Base-by-base conservation (phyloP, 768 basidiomycete species). In the Daedaleopsis sinensis region DNA sequence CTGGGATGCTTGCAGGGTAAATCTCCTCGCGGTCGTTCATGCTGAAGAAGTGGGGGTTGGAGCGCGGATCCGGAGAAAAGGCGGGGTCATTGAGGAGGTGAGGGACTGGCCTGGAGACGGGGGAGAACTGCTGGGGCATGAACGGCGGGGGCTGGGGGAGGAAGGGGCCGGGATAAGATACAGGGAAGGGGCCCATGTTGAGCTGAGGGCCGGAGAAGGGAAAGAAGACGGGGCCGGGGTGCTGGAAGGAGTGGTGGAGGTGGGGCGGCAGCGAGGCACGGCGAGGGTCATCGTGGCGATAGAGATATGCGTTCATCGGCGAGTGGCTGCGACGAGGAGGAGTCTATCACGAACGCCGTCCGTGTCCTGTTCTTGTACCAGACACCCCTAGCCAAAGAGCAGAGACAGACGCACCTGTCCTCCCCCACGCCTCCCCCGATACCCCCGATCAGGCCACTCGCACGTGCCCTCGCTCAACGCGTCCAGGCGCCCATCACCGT, bases 11-110 rank as follows among this genome's bases (percentile, higher is more conserved):
- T 16, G 58, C 58, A 19, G 62, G 62, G 58, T 64, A 64, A 61
- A 72, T 69, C 58, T 69, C 65, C 57, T 70, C 71, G 39, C 55
- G 58, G 42, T 63, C 62, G 62, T 67, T 65, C 71, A 72, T 72
- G 62, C 58, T 64, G 58, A 66, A 59, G 58, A 72, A 69, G 50
- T 72, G 58, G 8, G 71, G 74, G 58, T 76, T 74, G 35, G 47
- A 49, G 37, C 59, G 63, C n/a, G 73, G 74, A 66, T 76, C 73
- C 42, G 58, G 52, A 24, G 75, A 72, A 66, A 76, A 76, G 13
- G 74, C 75, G 37, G 73, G 74, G 57, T 76, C 75, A 27, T 69
- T 56, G 50, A 64, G 61, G 49, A 63, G 58, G 10, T 35, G 61
- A 2, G 65, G 64, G 23, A 63, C n/a, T 10, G 58, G 62, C 18